A percentile compares a stretch with the other conserved stretches of the same genome.
phyloP scores from a whole-genome alignment of 1,284 basidiomycete species.

The Boletus sp. region DNA sequence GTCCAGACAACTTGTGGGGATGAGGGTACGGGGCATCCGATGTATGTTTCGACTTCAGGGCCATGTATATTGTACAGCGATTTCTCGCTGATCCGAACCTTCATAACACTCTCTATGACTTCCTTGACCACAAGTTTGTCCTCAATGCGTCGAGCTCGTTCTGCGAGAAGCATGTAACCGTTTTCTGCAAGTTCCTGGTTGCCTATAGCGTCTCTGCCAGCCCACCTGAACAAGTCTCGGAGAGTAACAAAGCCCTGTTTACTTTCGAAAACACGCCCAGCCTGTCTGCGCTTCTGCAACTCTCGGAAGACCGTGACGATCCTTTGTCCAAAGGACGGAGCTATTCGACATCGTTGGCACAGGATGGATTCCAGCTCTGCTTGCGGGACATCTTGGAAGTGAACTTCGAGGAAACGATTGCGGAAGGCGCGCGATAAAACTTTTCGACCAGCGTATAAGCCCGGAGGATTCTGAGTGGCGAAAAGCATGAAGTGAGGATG shows the following conservation, averaged over 20 bases:
- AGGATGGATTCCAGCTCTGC: conserved; percentile 92
- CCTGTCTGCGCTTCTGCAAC: conserved; percentile 89
- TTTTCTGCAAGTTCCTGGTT: conserved; percentile 95
- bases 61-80: conserved; percentile 66
- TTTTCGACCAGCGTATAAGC: conserved; percentile 96
- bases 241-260: conserved; percentile 97
- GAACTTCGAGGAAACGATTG: conserved; percentile 98
- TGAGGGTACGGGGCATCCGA: conserved; percentile 58
- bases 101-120: conserved; percentile 90
- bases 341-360: conserved; percentile 85
- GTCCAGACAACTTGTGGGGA: conserved; percentile 81
- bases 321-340: conserved; percentile 87
- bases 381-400: conserved; percentile 97
- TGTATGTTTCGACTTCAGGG: conserved; percentile 46
- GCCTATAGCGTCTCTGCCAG: conserved; percentile 81
- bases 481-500: conserved; percentile 98
- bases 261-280: conserved; percentile 93
- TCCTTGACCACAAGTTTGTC: conserved; percentile 91
- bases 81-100: conserved; percentile 77
- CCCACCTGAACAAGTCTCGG: conserved; percentile 98
- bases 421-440: conserved; percentile 95
- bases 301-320: conserved; percentile 95
- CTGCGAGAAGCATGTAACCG: conserved; percentile 97
- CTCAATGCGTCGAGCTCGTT: conserved; percentile 81
- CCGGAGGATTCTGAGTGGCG: conserved; percentile 98